phyloP scores from a whole-genome alignment of 192 early-diverging fungal genomes.

The Kappamyces sp. region DNA sequence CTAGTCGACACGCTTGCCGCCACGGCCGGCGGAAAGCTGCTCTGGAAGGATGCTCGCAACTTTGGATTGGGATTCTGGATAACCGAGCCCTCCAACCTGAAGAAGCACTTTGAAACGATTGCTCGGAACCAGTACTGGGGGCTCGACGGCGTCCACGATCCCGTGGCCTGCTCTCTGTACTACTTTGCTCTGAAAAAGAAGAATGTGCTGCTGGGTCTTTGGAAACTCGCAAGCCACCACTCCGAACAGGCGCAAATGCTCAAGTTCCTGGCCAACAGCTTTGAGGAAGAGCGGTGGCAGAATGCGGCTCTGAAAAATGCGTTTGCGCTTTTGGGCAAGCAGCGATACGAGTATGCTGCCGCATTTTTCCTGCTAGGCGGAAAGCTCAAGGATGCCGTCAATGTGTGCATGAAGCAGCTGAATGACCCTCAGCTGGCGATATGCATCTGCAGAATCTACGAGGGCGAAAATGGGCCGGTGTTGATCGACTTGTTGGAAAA shows the following conservation, averaged over 20 bases:
- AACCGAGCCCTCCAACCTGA: constrained; percentile 60
- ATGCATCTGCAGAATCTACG: constrained; percentile 82
- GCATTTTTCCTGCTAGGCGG: constrained; percentile 92
- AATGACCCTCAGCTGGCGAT: constrained; percentile 91
- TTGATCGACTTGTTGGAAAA: constrained; percentile 45
- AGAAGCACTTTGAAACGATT: constrained; percentile 72
- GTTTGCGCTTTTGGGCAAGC: constrained; percentile 91
- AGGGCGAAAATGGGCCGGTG: constrained; percentile 62
- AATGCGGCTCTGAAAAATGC: constrained; percentile 97
- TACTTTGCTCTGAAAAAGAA: constrained; percentile 88
- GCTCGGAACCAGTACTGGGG: constrained; percentile 81
- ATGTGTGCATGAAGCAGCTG: constrained; percentile 85
- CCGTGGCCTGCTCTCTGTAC: constrained; percentile 77
- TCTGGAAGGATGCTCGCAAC: constrained; percentile 75
- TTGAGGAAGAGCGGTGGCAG: constrained; percentile 82
- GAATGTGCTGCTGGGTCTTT: constrained; percentile 82
- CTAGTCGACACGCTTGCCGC: constrained; percentile 53
- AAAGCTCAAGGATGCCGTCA: constrained; percentile 82
- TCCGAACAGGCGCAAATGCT: constrained; percentile 84
- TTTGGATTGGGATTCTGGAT: constrained; percentile 88
- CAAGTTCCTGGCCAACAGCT: constrained; percentile 89
- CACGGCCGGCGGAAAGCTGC: constrained; percentile 51
- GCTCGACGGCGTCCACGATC: constrained; percentile 65
- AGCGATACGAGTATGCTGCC: constrained; percentile 88
- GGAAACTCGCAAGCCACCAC: constrained; percentile 77